Evolutionary conservation across 2,329 filamentous ascomycete genomes (phyloP), one percentile per base, ranked within the genome.

Genomic region (Polychaeton citri): DNA sequence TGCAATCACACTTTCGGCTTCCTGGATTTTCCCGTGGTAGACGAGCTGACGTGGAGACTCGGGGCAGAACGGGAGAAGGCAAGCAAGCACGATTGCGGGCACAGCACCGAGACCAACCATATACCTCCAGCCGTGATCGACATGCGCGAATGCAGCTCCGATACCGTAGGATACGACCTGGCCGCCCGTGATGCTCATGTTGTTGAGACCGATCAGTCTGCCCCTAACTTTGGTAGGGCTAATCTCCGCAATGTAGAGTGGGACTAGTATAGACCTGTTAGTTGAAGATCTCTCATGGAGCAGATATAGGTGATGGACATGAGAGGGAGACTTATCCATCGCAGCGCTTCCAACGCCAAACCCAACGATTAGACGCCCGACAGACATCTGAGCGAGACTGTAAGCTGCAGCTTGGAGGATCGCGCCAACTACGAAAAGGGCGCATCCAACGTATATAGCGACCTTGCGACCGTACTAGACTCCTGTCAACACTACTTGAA

Each of bases 221-320:
- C 58, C 59, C 19, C 59, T 53, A 30, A 64, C 60, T 39, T 62
- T 64, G 3, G 65, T 59, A 1, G 66, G 68, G 1, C 66, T 61
- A 3, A 71, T 56, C 37, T 71, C 67, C 2, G 60, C 62, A 30
- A 71, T 68, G 43, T 71, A 71, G 10, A 59, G 35, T 44, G 47
- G 60, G 32, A 43, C 41, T 18, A 47, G n/a, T n/a, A n/a, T n/a
- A n/a, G n/a, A n/a, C n/a, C n/a, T n/a, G n/a, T 35, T 12, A 30
- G 28, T 12, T 79, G 85, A 7, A 80, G 81, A 2, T 75, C 76
- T 10, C 81, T 81, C 1, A 86, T 76, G 0, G 74, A 81, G 1
- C n/a, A n/a, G 21, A 9, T n/a, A 26, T 26, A 9, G 9, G 9
- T 26, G n/a, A 26, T 9, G n/a, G 9, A 9, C n/a, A 9, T 26